Evolutionary conservation across 2,329 filamentous ascomycete species (phyloP).

Genomic region (Aureobasidium mangrovei): DNA sequence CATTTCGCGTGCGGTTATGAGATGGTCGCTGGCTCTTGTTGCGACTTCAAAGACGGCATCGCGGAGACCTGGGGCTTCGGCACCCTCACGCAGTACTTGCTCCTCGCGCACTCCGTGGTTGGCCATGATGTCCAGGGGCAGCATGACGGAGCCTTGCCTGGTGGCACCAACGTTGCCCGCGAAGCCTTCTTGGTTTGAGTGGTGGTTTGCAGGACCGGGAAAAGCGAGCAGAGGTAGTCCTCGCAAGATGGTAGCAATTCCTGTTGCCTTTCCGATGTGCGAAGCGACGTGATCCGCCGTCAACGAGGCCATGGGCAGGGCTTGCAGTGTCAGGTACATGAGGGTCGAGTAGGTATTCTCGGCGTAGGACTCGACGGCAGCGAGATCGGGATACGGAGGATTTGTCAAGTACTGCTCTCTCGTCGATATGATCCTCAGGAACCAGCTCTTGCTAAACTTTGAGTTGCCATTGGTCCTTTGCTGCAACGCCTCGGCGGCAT

Average conservation of each 20-base stretch:
- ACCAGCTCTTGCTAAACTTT: conserved; percentile 49
- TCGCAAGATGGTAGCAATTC: conserved; percentile 77
- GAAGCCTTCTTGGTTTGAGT: conserved; percentile 40
- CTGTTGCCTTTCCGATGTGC: conserved; percentile 88
- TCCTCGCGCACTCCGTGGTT: conserved; percentile 75
- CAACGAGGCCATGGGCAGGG: conserved; percentile 69
- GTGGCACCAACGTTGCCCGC: conserved; percentile 33
- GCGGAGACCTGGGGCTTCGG: conserved; percentile 67
- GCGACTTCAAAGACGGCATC: conserved; percentile 90
- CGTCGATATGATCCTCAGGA: conserved; percentile 63
- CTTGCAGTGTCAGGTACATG: conserved; percentile 76
- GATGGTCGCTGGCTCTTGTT: conserved; percentile 87
- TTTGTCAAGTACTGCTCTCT: conserved; percentile 78
- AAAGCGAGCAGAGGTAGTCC: conserved; percentile 85
- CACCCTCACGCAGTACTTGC: conserved; percentile 74
- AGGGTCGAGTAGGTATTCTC: conserved; percentile 93
- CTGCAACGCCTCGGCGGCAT: conserved; percentile 54
- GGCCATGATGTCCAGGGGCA: conserved; percentile 86
- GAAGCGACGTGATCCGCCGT: conserved; percentile 87
- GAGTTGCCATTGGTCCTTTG: conserved; percentile 38
- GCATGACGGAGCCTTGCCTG: conserved; percentile 58
- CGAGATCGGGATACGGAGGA: conserved; percentile 65
- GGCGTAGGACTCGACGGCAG: conserved; percentile 73
- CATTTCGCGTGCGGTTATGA: conserved; percentile 92
- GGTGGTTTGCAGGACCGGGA: conserved; percentile 51